Percentiles rank a stretch among this genome's conserved stretches.
phyloP scores from a whole-genome alignment of 345 rosid genomes.

The Zanthoxylum bungeanum region DNA sequence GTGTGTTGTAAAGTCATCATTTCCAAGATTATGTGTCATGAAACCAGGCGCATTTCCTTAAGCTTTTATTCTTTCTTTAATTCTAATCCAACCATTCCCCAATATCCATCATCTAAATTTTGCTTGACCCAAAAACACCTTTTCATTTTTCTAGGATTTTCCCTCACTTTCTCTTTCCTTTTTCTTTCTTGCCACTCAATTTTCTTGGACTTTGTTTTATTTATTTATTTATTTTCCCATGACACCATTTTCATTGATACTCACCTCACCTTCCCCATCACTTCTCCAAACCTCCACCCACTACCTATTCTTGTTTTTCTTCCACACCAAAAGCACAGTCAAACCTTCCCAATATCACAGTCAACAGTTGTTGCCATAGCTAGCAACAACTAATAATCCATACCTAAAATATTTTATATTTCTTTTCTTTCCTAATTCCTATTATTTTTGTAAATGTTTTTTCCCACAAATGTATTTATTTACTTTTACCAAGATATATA shows the following conservation, averaged over 20 bases:
- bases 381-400: conserved; percentile 12
- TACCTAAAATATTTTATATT: not conserved
- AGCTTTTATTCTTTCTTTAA: conserved; percentile 40
- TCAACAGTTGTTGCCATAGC: conserved; percentile 8
- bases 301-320: conserved; percentile 26
- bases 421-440: not conserved
- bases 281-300: conserved; percentile 33
- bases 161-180: not conserved
- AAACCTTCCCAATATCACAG: conserved; percentile 21
- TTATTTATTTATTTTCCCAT: conserved; percentile 6
- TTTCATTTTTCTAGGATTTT: conserved; percentile 12
- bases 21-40: conserved; percentile 44
- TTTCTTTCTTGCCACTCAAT: conserved; percentile 19
- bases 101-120: conserved; percentile 5
- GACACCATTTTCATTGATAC: conserved; percentile 23
- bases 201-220: conserved; percentile 32
- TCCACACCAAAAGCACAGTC: conserved; percentile 36
- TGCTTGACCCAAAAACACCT: conserved; percentile 23
- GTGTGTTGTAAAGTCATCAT: conserved; percentile 28
- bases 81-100: conserved; percentile 44
- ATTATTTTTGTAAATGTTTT: no score
- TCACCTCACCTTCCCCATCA: conserved; percentile 26
- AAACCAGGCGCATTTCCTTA: conserved; percentile 46
- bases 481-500: no score
- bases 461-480: no score